Evolutionary conservation across 306 rosid genomes (phyloP).

Genomic region (Dicorynia guianensis): DNA sequence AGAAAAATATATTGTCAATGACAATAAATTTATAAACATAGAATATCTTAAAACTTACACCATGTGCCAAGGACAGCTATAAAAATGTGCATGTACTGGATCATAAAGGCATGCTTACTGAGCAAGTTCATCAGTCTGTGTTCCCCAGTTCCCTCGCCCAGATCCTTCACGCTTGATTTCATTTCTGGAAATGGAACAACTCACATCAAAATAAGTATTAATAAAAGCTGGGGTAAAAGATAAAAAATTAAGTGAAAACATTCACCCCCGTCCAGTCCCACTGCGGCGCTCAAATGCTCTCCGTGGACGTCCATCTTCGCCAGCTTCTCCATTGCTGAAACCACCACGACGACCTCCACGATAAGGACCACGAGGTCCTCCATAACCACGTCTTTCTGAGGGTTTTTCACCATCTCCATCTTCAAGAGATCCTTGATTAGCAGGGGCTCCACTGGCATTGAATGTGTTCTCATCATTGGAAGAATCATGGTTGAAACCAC

Average conservation of each 20-base stretch:
- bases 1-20: background rate
- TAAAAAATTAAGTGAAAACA: background rate
- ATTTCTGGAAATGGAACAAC: conserved; percentile 56
- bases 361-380: conserved; percentile 70
- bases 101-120: conserved; percentile 48
- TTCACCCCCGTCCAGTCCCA: conserved; percentile 92
- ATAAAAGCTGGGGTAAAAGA: background rate
- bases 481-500: conserved; percentile 52
- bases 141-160: conserved; percentile 98
- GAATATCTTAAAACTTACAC: background rate
- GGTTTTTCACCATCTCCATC: conserved; percentile 67
- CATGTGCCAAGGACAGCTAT: background rate
- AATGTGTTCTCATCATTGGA: conserved; percentile 59
- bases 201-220: conserved; percentile 2
- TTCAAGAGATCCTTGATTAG: conserved; percentile 60
- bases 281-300: conserved; percentile 86
- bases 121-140: conserved; percentile 68
- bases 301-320: conserved; percentile 77
- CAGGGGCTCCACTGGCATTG: conserved; percentile 45
- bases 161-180: conserved; percentile 85
- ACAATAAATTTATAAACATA: background rate
- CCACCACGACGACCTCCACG: conserved; percentile 90
- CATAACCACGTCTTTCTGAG: conserved; percentile 69
- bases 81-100: background rate
- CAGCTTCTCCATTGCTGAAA: conserved; percentile 74